Evolutionary conservation across 2,329 filamentous ascomycete genomes (phyloP).

Genomic region (Boeremia exigua): DNA sequence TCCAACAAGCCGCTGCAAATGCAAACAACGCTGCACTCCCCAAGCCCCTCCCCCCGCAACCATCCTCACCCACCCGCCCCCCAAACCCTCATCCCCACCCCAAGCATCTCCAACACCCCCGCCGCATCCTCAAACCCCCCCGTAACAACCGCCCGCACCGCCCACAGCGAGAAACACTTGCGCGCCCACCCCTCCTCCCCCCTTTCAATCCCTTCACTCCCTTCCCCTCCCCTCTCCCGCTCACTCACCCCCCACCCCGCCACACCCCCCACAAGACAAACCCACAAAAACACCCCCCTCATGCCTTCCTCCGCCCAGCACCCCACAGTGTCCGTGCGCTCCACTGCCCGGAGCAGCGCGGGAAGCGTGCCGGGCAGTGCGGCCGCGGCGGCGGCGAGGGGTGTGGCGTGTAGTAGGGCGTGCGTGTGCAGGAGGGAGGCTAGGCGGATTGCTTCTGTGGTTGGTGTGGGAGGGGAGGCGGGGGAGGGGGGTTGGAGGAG

Average conservation of each 20-base stretch:
- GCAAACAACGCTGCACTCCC: too few relatives aligned
- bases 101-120: constrained; percentile 30
- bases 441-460: constrained; percentile 40
- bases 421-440: constrained; percentile 42
- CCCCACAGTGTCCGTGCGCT: constrained; percentile 27
- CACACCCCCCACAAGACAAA: constrained; percentile 39
- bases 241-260: constrained; percentile 30
- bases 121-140: constrained; percentile 30
- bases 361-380: constrained; percentile 6
- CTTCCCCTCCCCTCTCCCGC: not conserved
- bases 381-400: constrained; percentile 32
- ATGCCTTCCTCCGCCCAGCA: constrained; percentile 32
- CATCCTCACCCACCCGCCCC: constrained; percentile 27
- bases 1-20: too few relatives aligned
- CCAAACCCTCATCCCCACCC: constrained; percentile 36
- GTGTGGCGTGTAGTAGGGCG: constrained; percentile 35
- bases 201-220: too few relatives aligned
- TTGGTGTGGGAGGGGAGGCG: constrained; percentile 22
- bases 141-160: constrained; percentile 28
- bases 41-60: too few relatives aligned
- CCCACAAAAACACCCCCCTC: constrained; percentile 40
- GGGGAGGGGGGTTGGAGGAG: constrained; percentile 29
- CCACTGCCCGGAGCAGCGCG: constrained; percentile 34
- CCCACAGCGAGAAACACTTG: constrained; percentile 41
- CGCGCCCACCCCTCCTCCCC: constrained; percentile 24